These are phyloP conservation scores for Salix exigua DNA, from an alignment of 345 rosid species.

Conservation along the genomic window DNA sequence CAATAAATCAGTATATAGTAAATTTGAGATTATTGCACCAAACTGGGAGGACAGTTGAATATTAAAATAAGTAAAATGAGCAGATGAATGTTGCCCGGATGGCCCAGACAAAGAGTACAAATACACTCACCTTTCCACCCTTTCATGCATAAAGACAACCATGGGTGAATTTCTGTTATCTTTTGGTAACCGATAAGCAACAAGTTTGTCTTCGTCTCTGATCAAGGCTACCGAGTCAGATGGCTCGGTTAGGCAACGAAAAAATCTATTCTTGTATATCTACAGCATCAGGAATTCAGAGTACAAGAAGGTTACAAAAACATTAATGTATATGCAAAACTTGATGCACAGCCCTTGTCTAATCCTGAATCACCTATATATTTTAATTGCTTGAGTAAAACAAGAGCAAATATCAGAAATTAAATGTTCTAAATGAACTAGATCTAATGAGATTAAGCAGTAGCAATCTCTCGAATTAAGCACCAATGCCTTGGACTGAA, in stretches of 20 bases:
- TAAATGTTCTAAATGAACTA: neutral
- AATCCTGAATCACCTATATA: neutral
- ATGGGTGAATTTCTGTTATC: conserved; percentile 7
- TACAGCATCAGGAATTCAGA: conserved; percentile 8
- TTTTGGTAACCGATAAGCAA: conserved; percentile 23
- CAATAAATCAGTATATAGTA: conserved; percentile 3
- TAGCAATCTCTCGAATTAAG: neutral
- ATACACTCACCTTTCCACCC: conserved; percentile 19
- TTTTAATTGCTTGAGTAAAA: neutral
- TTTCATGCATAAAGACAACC: conserved; percentile 22
- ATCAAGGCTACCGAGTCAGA: conserved; percentile 19
- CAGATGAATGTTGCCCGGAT: neutral
- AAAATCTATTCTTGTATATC: conserved; percentile 23
- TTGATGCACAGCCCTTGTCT: neutral
- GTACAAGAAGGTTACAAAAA: neutral
- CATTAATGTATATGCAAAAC: neutral
- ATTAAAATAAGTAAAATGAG: neutral
- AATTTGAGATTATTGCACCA: neutral
- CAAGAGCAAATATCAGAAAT: neutral
- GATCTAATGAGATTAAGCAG: neutral
- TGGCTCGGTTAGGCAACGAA: conserved; percentile 13
- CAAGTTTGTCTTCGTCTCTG: conserved; percentile 26
- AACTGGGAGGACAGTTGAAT: neutral
- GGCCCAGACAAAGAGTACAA: neutral
- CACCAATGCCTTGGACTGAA: neutral